Percentiles rank a stretch among this genome's conserved stretches.
Evolutionary conservation across 352 stramenopile species (phyloP).

Genomic region (Globisporangium echinulatum): DNA sequence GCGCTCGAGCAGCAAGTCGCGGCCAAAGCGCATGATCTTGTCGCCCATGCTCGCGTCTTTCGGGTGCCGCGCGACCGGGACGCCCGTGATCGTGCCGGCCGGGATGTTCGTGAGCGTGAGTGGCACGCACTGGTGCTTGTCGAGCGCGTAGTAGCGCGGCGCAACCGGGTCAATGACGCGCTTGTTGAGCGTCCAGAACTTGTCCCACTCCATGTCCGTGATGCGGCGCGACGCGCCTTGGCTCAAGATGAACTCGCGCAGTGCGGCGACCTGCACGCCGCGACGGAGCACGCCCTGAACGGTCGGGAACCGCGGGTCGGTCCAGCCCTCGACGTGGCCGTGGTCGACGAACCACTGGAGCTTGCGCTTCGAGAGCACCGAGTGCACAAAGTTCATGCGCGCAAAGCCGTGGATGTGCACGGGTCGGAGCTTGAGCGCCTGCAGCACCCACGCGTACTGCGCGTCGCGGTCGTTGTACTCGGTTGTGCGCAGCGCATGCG

Average conservation of each 20-base stretch:
- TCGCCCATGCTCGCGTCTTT: constrained; percentile 77
- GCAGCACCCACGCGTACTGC: constrained; percentile 96
- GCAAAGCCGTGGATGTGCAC: constrained; percentile 94
- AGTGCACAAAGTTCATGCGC: constrained; percentile 99
- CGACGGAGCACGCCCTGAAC: constrained; percentile 95
- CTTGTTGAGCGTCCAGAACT: constrained; percentile 99
- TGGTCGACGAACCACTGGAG: constrained; percentile 99
- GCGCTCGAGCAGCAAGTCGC: constrained; percentile 91
- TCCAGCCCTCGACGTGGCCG: constrained; percentile 94
- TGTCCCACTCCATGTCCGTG: constrained; percentile 99
- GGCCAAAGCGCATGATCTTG: constrained; percentile 86
- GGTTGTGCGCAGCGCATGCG: constrained; percentile 97
- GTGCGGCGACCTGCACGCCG: constrained; percentile 92
- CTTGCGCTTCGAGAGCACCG: constrained; percentile 98
- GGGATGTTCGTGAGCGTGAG: constrained; percentile 85
- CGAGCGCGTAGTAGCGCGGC: constrained; percentile 96
- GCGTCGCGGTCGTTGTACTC: constrained; percentile 99
- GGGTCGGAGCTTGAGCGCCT: constrained; percentile 80
- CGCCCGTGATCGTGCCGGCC: constrained; percentile 39
- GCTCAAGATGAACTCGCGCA: constrained; percentile 96
- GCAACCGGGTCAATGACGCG: constrained; percentile 94
- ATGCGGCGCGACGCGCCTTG: constrained; percentile 95
- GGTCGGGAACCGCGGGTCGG: constrained; percentile 98
- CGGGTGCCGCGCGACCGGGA: constrained; percentile 66
- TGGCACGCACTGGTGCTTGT: constrained; percentile 79